Percentiles rank a stretch among this genome's conserved stretches.
phyloP scores from a whole-genome alignment of 148 eudicot species.

The Simmondsia chinensis region DNA sequence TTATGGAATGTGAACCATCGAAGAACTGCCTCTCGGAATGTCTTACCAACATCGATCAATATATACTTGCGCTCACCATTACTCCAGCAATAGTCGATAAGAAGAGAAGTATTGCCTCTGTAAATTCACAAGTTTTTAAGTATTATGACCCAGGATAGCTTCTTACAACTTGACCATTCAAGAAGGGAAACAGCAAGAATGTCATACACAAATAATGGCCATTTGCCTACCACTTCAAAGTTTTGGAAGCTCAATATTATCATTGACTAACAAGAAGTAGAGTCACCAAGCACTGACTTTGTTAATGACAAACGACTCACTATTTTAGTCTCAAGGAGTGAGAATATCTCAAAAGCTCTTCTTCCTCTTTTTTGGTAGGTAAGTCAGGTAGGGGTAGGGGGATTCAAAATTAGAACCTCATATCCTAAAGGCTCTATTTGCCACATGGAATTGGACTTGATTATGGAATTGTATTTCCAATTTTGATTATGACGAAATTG shows the following conservation, averaged over 20 bases:
- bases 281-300: too few species aligned
- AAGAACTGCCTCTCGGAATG: slow-evolving; percentile 77
- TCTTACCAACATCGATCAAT: slow-evolving; percentile 86
- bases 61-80: slow-evolving; percentile 53
- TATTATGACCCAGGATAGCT: background rate
- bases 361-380: too few species aligned
- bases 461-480: too few species aligned
- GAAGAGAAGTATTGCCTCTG: slow-evolving; percentile 96
- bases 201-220: background rate
- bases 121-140: slow-evolving; percentile 7
- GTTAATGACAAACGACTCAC: too few species aligned
- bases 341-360: too few species aligned
- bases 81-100: slow-evolving; percentile 53
- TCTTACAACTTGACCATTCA: background rate
- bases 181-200: background rate
- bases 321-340: too few species aligned
- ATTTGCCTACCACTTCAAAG: background rate
- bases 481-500: too few species aligned
- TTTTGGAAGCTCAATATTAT: background rate
- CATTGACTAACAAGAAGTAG: too few species aligned
- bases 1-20: slow-evolving; percentile 84
- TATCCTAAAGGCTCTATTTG: too few species aligned
- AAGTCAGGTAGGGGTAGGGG: too few species aligned
- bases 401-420: too few species aligned
- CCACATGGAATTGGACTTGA: too few species aligned